Percentiles rank a stretch among this genome's conserved stretches.
These are phyloP conservation scores for Saccharomycopsis fodiens DNA, from an alignment of 805 yeast species.

Conservation along the genomic window DNA sequence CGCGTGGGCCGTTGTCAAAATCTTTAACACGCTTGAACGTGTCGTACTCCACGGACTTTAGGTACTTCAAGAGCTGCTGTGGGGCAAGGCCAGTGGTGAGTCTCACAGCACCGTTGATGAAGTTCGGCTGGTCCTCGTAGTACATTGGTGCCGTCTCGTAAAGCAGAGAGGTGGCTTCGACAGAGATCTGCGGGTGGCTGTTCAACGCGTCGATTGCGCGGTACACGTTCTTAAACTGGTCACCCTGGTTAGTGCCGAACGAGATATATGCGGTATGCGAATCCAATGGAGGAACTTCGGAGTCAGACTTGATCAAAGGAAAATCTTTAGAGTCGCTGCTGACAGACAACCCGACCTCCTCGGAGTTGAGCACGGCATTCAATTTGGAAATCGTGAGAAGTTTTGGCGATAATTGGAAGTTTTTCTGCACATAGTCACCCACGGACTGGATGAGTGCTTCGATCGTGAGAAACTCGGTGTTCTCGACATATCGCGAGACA, in stretches of 20 bases:
- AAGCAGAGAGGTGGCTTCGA: slow-evolving; percentile 63
- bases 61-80: slow-evolving; percentile 44
- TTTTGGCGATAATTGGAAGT: slow-evolving; percentile 33
- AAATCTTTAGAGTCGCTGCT: too few relatives aligned
- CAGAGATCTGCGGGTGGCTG: slow-evolving; percentile 31
- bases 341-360: slow-evolving; percentile 85
- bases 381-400: slow-evolving; percentile 64
- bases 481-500: slow-evolving; percentile 57
- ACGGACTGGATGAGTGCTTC: slow-evolving; percentile 82
- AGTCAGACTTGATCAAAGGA: not conserved
- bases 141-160: slow-evolving; percentile 94
- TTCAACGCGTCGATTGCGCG: slow-evolving; percentile 30
- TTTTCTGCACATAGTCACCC: slow-evolving; percentile 46
- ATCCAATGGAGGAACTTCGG: slow-evolving; percentile 2
- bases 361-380: slow-evolving; percentile 78
- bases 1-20: slow-evolving; percentile 86
- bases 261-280: slow-evolving; percentile 64
- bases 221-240: slow-evolving; percentile 56
- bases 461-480: slow-evolving; percentile 80
- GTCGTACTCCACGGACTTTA: slow-evolving; percentile 75
- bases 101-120: slow-evolving; percentile 76
- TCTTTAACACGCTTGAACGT: slow-evolving; percentile 63
- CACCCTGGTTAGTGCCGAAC: slow-evolving; percentile 84
- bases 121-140: slow-evolving; percentile 67
- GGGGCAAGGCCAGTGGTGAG: slow-evolving; percentile 60